Conservation (phyloP, 1,284 basidiomycete species). For the Fomitopsis pinicola region DNA sequence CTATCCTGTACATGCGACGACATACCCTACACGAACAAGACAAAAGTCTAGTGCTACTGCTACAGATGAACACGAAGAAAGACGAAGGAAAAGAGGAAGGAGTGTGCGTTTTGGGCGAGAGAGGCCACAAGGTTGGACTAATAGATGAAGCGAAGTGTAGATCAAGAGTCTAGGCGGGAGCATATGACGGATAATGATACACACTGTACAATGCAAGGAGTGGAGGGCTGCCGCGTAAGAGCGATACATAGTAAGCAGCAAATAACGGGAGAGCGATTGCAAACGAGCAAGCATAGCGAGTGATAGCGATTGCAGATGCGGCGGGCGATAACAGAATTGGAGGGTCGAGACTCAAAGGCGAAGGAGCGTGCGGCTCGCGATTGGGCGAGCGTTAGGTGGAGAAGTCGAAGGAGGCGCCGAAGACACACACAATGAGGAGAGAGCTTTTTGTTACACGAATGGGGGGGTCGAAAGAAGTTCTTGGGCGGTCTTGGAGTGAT, state of each 20-base stretch:
- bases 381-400: background rate
- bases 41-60: background rate
- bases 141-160: too few relatives aligned
- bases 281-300: background rate
- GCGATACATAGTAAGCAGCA: background rate
- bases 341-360: background rate
- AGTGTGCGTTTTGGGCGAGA: background rate
- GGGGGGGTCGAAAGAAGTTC: background rate
- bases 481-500: background rate
- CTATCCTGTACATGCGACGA: background rate
- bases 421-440: background rate
- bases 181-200: background rate
- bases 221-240: background rate
- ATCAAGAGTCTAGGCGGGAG: too few relatives aligned
- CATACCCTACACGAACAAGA: background rate
- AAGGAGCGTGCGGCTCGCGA: background rate
- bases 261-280: background rate
- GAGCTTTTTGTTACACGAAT: background rate
- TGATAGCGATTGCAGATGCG: background rate
- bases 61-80: background rate
- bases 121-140: background rate
- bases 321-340: background rate
- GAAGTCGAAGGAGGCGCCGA: background rate
- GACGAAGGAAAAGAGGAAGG: background rate
- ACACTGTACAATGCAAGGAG: conserved; percentile 1